phyloP scores from a whole-genome alignment of 2,329 filamentous ascomycete species.

The Zasmidium cellare region DNA sequence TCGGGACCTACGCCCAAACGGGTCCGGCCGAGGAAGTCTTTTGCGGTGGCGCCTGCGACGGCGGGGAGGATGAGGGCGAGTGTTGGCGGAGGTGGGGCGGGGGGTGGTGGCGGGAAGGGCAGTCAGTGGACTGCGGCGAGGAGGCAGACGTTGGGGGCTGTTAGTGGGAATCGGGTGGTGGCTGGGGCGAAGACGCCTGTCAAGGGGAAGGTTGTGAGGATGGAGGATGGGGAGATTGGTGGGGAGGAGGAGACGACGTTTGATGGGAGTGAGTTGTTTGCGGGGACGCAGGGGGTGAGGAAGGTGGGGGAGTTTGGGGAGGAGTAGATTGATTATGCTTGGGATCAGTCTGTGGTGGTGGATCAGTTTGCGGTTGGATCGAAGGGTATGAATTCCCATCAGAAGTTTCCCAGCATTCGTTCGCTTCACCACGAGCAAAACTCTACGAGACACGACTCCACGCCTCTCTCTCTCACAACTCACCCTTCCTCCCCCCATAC shows the following conservation, averaged over 20 bases:
- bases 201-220: slow-evolving; percentile 22
- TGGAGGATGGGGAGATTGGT: slow-evolving; percentile 15
- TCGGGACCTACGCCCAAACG: slow-evolving; percentile 45
- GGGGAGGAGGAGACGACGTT: slow-evolving; percentile 37
- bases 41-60: slow-evolving; percentile 16
- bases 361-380: no score
- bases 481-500: slow-evolving; percentile 55
- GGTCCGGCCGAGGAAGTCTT: slow-evolving; percentile 14
- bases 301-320: slow-evolving; percentile 8
- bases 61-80: slow-evolving; percentile 28
- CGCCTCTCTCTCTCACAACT: no score
- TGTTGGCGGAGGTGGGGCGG: slow-evolving; percentile 12
- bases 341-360: no score
- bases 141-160: slow-evolving; percentile 27
- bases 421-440: no score
- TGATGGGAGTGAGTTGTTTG: slow-evolving; percentile 40
- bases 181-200: slow-evolving; percentile 19
- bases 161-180: slow-evolving; percentile 25
- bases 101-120: background rate
- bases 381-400: no score
- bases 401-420: no score
- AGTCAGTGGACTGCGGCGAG: slow-evolving; percentile 7
- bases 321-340: no score
- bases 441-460: no score
- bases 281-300: slow-evolving; percentile 33